Evolutionary conservation across 441 rosid species (phyloP).

Genomic region (Gossypium davidsonii): DNA sequence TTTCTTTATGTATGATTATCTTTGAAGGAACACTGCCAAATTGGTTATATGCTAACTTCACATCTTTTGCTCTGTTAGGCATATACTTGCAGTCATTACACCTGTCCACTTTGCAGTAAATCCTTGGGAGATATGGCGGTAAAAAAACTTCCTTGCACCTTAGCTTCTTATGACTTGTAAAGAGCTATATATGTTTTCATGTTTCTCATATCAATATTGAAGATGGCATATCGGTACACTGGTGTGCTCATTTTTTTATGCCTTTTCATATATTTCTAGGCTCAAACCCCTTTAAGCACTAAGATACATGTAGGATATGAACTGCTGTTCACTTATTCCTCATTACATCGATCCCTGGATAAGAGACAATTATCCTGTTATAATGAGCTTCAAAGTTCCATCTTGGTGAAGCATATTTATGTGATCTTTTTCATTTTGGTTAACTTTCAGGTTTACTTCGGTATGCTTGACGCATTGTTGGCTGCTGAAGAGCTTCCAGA

Average conservation of each 20-base stretch:
- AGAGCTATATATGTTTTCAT: background rate
- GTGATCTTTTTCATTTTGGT: background rate
- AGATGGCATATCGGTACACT: background rate
- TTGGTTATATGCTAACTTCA: background rate
- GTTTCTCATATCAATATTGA: background rate
- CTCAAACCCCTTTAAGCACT: background rate
- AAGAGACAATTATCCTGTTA: background rate
- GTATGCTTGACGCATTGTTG: conserved; percentile 68
- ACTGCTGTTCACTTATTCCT: background rate
- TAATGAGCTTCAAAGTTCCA: background rate
- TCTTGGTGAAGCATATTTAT: background rate
- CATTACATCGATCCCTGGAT: background rate
- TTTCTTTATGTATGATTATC: background rate
- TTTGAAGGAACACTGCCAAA: background rate
- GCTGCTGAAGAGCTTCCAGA: conserved; percentile 72
- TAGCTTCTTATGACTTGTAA: background rate
- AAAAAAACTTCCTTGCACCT: conserved; percentile 19
- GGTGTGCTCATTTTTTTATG: background rate
- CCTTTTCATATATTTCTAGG: background rate
- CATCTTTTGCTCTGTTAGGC: conserved; percentile 36
- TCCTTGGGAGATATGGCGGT: conserved; percentile 81
- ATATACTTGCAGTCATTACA: conserved; percentile 69
- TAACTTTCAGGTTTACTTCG: conserved; percentile 54
- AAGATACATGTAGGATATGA: background rate
- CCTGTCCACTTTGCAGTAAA: conserved; percentile 70